Evolutionary conservation across 768 basidiomycete species (phyloP).

Genomic region (Amanita phalloides): DNA sequence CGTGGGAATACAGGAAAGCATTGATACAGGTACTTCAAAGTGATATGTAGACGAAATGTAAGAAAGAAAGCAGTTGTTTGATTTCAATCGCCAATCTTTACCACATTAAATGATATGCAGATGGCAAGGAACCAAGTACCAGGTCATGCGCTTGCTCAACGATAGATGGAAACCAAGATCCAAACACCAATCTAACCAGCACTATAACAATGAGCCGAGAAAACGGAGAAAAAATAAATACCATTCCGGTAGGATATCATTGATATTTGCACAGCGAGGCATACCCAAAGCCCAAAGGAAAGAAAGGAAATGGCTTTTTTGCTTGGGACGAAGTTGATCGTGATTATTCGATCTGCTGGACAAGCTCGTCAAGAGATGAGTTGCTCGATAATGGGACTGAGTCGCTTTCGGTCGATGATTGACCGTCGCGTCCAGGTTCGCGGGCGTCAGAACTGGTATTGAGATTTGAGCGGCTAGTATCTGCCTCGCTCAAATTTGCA

Average conservation of each 20-base stretch:
- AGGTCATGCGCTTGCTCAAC: neutral
- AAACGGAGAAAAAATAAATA: conserved; percentile 6
- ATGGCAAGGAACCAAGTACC: conserved; percentile 1
- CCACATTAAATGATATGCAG: conserved; percentile 1
- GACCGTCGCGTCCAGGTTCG: neutral
- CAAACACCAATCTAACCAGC: conserved; percentile 2
- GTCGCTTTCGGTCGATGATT: neutral
- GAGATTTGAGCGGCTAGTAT: neutral
- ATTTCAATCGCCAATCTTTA: neutral
- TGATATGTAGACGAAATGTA: neutral
- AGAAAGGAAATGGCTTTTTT: neutral
- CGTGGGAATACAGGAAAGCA: conserved; percentile 4
- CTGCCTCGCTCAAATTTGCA: neutral
- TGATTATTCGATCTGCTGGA: neutral
- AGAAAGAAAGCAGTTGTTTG: neutral
- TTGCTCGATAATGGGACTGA: neutral
- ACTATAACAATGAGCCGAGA: neutral
- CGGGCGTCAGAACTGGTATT: neutral
- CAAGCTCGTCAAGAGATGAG: neutral
- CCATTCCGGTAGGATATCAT: conserved; percentile 2
- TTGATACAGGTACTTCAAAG: conserved; percentile 1
- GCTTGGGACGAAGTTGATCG: neutral
- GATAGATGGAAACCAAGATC: conserved; percentile 1
- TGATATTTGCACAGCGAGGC: conserved; percentile 3
- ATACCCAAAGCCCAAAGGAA: conserved; percentile 4